Evolutionary conservation across 2,329 filamentous ascomycete genomes (phyloP), one percentile per base, ranked within the genome.

Genomic region (Chaetomiaceae sp.): DNA sequence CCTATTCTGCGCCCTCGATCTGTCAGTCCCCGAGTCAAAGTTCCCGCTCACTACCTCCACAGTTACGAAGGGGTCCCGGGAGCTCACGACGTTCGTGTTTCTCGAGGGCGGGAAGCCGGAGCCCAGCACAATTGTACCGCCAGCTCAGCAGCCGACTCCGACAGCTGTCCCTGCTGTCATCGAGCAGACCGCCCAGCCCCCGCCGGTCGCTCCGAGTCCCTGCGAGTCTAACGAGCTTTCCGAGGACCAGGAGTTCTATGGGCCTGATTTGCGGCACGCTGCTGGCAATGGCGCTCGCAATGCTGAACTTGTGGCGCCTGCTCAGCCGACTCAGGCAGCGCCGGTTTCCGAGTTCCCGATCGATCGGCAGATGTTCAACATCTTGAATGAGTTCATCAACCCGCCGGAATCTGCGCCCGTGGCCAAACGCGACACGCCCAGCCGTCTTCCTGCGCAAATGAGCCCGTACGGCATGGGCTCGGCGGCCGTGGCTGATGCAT

Each of bases 391-490:
- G 5, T 78, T 80, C 55, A 61, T 80, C 22, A 69, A 69, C 45
- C 75, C 72, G 46, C 71, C 75, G 23, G 71, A 78, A 55, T 43
- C 45, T 9, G 29, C 42, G 11, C 29, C 29, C 12, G 37, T 15
- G 8, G 4, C 33, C 25, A 47, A 58, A 15, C 65, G 64, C 56
- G 44, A 59, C 23, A 50, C 49, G 6, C 38, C 54, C 19, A 64
- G 61, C 58, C 43, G 58, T 12, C 34, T 29, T 25, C 9, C 17
- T 39, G 45, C 42, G 3, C 54, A 48, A 8, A 65, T 6, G 75
- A 79, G 36, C 70, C 76, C 3, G 2, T 82, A 81, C 56, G 80
- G 77, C 15, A 80, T 82, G 78, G 73, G 78, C 61, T 76, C 75
- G 9, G 64, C 69, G 3, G 78, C 75, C 7, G 75, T 78, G 23